Percentiles rank a stretch among this genome's conserved stretches.
Evolutionary conservation across 257 asterid genomes (phyloP).

Genomic region (Scutellaria baicalensis): DNA sequence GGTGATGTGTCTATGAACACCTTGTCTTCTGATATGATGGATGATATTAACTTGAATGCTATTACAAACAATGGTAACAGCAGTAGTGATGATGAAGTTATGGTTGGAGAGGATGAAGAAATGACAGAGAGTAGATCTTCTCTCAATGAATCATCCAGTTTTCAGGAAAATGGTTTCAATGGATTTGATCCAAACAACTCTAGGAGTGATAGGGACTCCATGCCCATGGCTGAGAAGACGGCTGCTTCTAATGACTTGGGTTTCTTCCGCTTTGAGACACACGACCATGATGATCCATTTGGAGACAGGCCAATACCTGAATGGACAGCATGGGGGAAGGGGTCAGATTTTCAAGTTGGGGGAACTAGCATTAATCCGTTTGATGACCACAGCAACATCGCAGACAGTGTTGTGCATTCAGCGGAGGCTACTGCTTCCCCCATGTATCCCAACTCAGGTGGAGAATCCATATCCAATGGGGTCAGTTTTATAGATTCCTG

Average conservation of each 20-base stretch:
- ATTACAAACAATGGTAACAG: conserved; percentile 50
- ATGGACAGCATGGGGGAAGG: conserved; percentile 85
- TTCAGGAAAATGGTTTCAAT: conserved; percentile 17
- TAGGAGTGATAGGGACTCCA: conserved; percentile 9
- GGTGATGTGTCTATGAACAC: conserved; percentile 42
- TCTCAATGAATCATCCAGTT: conserved; percentile 31
- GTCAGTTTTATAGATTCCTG: conserved; percentile 25
- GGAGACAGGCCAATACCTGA: conserved; percentile 79
- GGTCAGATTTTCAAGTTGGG: conserved; percentile 50
- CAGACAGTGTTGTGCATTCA: conserved; percentile 15
- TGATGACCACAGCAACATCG: conserved; percentile 33
- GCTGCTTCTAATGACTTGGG: conserved; percentile 38
- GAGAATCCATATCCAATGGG: conserved; percentile 41
- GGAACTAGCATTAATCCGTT: conserved; percentile 67
- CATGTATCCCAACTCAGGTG: conserved; percentile 31
- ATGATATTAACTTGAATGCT: conserved; percentile 54
- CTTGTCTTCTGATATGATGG: conserved; percentile 61
- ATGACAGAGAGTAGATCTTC: conserved; percentile 43
- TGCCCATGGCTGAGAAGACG: conserved; percentile 27
- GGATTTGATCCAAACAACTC: conserved; percentile 28
- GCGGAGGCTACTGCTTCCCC: conserved; percentile 19
- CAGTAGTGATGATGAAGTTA: conserved; percentile 87
- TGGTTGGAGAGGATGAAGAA: conserved; percentile 91
- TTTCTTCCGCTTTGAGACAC: conserved; percentile 59
- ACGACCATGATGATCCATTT: conserved; percentile 57